phyloP scores from a whole-genome alignment of 257 asterid species.

The Rehmannia glutinosa region DNA sequence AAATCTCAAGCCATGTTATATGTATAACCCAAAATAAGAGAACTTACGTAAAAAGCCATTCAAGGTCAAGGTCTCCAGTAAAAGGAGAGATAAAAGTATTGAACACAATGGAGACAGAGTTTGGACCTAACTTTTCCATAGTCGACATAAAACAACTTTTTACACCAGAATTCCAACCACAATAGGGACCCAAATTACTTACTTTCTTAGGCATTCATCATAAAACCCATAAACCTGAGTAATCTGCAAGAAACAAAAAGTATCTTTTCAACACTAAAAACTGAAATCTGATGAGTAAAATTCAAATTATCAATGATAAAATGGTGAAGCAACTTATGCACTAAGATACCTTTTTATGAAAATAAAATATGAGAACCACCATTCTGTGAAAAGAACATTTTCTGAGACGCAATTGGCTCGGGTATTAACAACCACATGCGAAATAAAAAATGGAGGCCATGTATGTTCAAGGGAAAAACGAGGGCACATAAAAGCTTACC shows the following conservation, averaged over 20 bases:
- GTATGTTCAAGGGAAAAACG: background rate
- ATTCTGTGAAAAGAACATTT: background rate
- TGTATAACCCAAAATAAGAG: background rate
- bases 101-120: background rate
- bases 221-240: conserved; percentile 44
- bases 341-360: background rate
- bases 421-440: background rate
- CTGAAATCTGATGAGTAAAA: background rate
- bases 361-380: background rate
- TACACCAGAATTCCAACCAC: background rate
- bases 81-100: background rate
- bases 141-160: background rate
- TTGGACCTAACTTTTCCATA: background rate
- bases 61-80: background rate
- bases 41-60: background rate
- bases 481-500: conserved; percentile 33
- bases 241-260: conserved; percentile 24
- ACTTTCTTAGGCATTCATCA: conserved; percentile 41
- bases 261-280: background rate
- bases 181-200: conserved; percentile 10
- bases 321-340: background rate
- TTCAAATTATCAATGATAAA: background rate
- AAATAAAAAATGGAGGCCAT: background rate
- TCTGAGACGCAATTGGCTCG: background rate
- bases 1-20: background rate